Conservation (phyloP, 345 rosid genomes). For the Eucalyptus erythrocorys region DNA sequence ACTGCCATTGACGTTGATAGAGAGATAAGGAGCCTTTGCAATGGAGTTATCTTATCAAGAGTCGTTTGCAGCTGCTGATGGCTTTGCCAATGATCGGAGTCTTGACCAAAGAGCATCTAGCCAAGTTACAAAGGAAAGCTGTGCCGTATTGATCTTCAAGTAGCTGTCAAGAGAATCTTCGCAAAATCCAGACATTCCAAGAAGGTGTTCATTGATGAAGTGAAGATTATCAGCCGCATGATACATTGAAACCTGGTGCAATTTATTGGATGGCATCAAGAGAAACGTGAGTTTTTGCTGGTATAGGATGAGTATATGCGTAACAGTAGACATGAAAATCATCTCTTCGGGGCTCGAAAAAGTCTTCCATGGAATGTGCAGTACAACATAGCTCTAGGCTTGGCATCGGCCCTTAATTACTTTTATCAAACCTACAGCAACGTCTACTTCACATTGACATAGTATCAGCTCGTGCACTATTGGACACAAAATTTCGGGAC, state of each 20-base stretch:
- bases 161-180: not conserved
- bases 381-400: not conserved
- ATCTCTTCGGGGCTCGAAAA: not conserved
- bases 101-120: not conserved
- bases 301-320: not conserved
- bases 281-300: not conserved
- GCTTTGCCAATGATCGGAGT: not conserved
- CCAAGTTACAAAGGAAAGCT: not conserved
- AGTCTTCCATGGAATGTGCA: not conserved
- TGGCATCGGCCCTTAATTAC: not conserved
- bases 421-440: not conserved
- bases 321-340: not conserved
- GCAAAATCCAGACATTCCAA: not conserved
- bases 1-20: not conserved
- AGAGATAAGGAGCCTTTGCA: not conserved
- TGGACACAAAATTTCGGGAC: not conserved
- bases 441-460: not conserved
- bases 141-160: not conserved
- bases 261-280: not conserved
- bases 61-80: not conserved
- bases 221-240: not conserved
- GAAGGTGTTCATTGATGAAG: not conserved
- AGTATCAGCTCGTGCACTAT: not conserved
- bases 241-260: not conserved
- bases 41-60: fast-evolving